phyloP scores from a whole-genome alignment of 148 eudicot species.

The Diospyros kaki region DNA sequence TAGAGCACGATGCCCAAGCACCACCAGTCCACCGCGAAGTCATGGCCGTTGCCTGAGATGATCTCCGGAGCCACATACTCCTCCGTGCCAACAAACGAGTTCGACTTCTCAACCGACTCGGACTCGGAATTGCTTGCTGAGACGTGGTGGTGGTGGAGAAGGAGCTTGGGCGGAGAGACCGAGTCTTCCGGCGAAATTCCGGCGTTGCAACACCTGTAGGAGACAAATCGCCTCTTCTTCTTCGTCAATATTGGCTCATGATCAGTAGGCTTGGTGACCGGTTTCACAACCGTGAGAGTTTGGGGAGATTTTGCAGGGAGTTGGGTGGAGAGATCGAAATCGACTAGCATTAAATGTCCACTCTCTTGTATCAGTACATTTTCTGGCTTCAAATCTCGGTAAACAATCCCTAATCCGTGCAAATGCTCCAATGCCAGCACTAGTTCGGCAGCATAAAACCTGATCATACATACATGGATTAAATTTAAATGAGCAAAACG shows the following conservation, averaged over 20 bases:
- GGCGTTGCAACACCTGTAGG: slow-evolving; percentile 32
- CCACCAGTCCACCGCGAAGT: slow-evolving; percentile 83
- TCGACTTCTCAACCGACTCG: slow-evolving; percentile 43
- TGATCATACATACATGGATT: too few relatives aligned
- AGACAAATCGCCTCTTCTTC: slow-evolving; percentile 16
- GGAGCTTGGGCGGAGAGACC: slow-evolving; percentile 11
- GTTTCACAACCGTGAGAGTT: slow-evolving; percentile 9
- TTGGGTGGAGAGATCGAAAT: slow-evolving; percentile 81
- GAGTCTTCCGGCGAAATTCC: slow-evolving; percentile 43
- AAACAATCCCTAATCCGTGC: slow-evolving; percentile 74
- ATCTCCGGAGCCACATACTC: slow-evolving; percentile 93
- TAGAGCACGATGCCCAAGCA: slow-evolving; percentile 59
- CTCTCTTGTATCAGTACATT: slow-evolving; percentile 70
- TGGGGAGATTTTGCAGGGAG: slow-evolving; percentile 45
- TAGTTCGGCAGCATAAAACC: slow-evolving; percentile 85
- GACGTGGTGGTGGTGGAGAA: too few relatives aligned
- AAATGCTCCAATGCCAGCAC: slow-evolving; percentile 80
- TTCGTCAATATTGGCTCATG: too few relatives aligned
- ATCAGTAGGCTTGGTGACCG: slow-evolving; percentile 15
- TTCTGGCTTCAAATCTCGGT: slow-evolving; percentile 87
- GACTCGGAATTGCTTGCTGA: slow-evolving; percentile 26
- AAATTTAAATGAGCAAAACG: too few relatives aligned
- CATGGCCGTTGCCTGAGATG: slow-evolving; percentile 64
- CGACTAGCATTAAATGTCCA: slow-evolving; percentile 85
- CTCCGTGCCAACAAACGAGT: slow-evolving; percentile 92